phyloP scores from a whole-genome alignment of 345 rosid genomes.

The Leavenworthia alabamica region DNA sequence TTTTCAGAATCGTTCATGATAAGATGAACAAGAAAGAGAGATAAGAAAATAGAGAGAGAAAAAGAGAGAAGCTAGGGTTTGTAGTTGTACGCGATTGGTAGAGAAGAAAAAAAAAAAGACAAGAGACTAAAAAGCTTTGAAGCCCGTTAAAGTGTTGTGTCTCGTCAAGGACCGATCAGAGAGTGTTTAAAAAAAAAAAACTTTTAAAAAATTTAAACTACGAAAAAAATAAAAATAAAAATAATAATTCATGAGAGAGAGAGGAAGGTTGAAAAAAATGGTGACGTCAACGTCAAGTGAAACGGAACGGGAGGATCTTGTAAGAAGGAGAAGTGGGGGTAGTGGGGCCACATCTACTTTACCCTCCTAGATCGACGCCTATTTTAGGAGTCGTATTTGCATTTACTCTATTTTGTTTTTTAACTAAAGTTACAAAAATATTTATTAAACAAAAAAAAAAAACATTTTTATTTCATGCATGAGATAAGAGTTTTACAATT shows the following conservation, averaged over 20 bases:
- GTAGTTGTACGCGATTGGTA: conserved; percentile 34
- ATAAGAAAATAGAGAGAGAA: neutral
- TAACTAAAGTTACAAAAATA: neutral
- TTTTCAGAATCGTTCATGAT: conserved; percentile 32
- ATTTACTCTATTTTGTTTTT: neutral
- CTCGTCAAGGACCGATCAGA: conserved; percentile 29
- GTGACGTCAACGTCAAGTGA: conserved; percentile 22
- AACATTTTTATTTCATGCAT: neutral
- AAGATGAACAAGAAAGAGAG: neutral
- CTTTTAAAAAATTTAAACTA: neutral
- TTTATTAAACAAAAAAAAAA: too few relatives aligned
- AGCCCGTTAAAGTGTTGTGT: conserved; percentile 30
- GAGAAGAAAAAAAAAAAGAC: conserved; percentile 10
- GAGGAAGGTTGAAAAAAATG: neutral
- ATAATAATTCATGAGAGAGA: conserved; percentile 29
- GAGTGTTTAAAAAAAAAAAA: neutral
- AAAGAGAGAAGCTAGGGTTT: conserved; percentile 46
- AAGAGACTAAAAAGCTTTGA: conserved; percentile 12
- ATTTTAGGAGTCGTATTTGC: conserved; percentile 6
- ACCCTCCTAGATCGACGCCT: conserved; percentile 1
- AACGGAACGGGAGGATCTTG: conserved; percentile 35
- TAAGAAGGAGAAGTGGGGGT: neutral
- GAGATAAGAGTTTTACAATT: neutral
- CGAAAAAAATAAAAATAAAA: neutral
- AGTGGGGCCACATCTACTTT: conserved; percentile 28